Evolutionary conservation across 495 filamentous ascomycete genomes (phyloP), one percentile per base, ranked within the genome.

Genomic region (Aspergillus baeticus): DNA sequence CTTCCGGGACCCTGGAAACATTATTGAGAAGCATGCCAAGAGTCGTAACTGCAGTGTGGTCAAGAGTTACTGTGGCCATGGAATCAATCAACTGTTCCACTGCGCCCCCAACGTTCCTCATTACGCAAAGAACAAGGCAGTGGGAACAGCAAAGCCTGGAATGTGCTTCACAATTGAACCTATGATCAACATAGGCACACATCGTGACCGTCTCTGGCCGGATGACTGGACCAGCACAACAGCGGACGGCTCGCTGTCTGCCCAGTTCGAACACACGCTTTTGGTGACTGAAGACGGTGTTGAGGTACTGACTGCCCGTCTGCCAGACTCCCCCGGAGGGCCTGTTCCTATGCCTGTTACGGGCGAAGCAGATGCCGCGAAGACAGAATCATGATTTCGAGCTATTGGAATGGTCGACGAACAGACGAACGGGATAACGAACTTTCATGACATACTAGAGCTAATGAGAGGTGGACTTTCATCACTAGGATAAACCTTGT

Each of bases 131-230:
- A 96, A 95, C 70, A 96, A 94, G 82, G 90, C 91, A 0, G 87
- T 94, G 0, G 91, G 91, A 38, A 83, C 84, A 17, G 91, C 90
- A 38, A 93, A 94, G 73, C 82, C 85, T 6, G 91, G 91, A 31
- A 94, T 95, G 91, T 92, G 88, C 59, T 96, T 96, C 56, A 95
- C 91, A 1, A 95, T 96, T 55, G 91, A 96, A 73, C 91, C 91
- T 14, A 96, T 96, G 90, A 89, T 96, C 61, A 88, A 88, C 36
- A 70, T 91, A 10, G 91, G 91, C 21, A 90, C 86, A 10, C 84
- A 91, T 63, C 81, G 82, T 38, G 91, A 96, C 63, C 81, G 87
- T 54, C 93, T 88, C 0, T 96, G 91, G 91, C 91, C 91, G 3
- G 91, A 96, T 67, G 84, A 93, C 68, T 96, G 91, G 91, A 96